Evolutionary conservation across 495 filamentous ascomycete genomes (phyloP), one percentile per base, ranked within the genome.

Genomic region (Jackrogersella multiformis): DNA sequence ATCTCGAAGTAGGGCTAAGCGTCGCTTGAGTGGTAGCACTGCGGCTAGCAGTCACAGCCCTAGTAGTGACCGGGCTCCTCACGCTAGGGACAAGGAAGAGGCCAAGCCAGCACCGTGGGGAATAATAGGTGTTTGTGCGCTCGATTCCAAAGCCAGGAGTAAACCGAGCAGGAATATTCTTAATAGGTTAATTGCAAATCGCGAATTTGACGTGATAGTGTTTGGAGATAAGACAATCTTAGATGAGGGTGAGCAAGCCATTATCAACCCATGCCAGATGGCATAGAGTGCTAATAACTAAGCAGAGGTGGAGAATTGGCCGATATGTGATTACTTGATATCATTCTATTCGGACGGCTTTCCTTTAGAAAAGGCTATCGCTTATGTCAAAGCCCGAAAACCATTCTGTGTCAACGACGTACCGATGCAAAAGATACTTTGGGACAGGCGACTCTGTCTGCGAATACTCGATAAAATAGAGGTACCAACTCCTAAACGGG

Each of bases 171-270:
- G 95, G 57, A 98, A 97, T 69, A 98, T 98, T 57, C 79, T 99
- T 39, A 98, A 96, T 55, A 88, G 92, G 30, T 82, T 99, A 39
- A 92, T 97, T 57, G 85, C 90, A 21, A 92, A 93, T 55, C 89
- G 92, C 57, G 94, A 97, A 62, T 97, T 98, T 67, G 94, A 99
- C 71, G 92, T 97, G 21, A 88, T 94, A 32, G 92, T 99, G 3
- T 99, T 99, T 79, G 95, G 95, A 34, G 95, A 99, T 77, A 99
- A 99, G 74, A 92, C 97, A 49, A 98, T 99, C 65, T 81, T 98
- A 44, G 95, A 99, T 66, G 95, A 99, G 83, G 87, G 87, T 79
- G 80, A 86, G 73, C 84, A 26, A 21, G 1, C 34, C 21, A 12
- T 49, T 42, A 23, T 30, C 13, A 38, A 20, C 39, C 16, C 36